These are phyloP conservation scores for Ambispora gerdemannii DNA, from an alignment of 192 early-diverging fungal species.

Conservation along the genomic window DNA sequence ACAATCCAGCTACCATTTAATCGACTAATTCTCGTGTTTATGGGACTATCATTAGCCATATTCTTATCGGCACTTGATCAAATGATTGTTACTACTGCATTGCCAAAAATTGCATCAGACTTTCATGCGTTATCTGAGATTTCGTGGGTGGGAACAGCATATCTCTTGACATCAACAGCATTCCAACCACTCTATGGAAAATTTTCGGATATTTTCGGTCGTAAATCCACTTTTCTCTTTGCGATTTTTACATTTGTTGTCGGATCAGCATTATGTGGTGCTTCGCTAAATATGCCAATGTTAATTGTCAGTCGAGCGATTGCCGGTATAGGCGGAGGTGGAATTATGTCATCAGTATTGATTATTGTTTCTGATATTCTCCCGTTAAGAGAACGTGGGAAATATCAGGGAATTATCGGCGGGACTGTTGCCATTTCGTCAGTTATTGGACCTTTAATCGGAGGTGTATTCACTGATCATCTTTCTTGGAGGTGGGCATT, in stretches of 20 bases:
- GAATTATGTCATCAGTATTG: constrained; percentile 56
- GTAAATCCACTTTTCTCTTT: constrained; percentile 32
- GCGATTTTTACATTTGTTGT: constrained; percentile 37
- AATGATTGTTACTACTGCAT: background rate
- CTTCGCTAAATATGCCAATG: constrained; percentile 35
- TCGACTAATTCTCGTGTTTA: background rate
- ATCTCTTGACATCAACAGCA: background rate
- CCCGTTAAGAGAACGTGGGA: constrained; percentile 52
- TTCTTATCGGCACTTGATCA: background rate
- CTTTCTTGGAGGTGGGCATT: constrained; percentile 45
- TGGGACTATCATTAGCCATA: background rate
- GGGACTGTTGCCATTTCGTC: constrained; percentile 54
- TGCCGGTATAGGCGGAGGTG: constrained; percentile 55
- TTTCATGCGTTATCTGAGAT: background rate
- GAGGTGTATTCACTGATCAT: constrained; percentile 40
- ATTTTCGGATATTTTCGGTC: constrained; percentile 26
- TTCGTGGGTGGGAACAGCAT: background rate
- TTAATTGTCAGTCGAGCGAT: constrained; percentile 55
- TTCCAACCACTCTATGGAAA: constrained; percentile 15
- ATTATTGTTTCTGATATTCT: constrained; percentile 64
- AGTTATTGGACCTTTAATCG: constrained; percentile 43
- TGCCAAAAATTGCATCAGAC: background rate
- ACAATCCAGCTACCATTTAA: background rate
- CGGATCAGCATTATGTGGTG: constrained; percentile 38
- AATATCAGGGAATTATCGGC: constrained; percentile 55